phyloP scores from a whole-genome alignment of 2,329 filamentous ascomycete species.

The Leptographium flavum region DNA sequence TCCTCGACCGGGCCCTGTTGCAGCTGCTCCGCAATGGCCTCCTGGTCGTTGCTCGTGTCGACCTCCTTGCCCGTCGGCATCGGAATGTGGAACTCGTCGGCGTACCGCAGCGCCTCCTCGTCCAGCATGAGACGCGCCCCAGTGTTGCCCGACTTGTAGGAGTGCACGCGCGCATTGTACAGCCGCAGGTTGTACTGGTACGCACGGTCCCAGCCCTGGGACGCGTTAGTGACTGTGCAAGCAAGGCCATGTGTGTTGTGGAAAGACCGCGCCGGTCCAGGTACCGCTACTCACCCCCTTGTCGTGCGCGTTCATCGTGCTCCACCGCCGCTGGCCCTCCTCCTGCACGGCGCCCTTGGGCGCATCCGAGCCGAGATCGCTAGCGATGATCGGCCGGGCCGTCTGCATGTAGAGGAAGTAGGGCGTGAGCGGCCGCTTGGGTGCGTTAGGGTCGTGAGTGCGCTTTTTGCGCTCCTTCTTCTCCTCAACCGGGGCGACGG shows the following conservation, averaged over 20 bases:
- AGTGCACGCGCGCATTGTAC: conserved; percentile 51
- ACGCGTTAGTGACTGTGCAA: not conserved
- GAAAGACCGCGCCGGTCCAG: too few relatives aligned
- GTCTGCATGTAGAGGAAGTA: conserved; percentile 93
- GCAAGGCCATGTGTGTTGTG: too few relatives aligned
- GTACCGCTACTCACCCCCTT: conserved; percentile 41
- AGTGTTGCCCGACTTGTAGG: conserved; percentile 46
- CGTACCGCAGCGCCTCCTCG: conserved; percentile 44
- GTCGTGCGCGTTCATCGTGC: conserved; percentile 57
- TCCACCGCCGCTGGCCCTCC: conserved; percentile 79
- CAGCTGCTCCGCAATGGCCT: conserved; percentile 45
- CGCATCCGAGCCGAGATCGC: conserved; percentile 58
- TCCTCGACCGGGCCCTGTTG: conserved; percentile 30
- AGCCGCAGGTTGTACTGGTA: conserved; percentile 54
- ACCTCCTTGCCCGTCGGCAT: conserved; percentile 34
- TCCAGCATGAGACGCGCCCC: conserved; percentile 47
- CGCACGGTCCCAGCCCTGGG: conserved; percentile 47
- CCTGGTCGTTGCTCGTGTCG: conserved; percentile 33
- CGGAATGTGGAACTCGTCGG: conserved; percentile 41
- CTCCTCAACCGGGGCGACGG: conserved; percentile 37
- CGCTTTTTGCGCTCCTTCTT: conserved; percentile 87
- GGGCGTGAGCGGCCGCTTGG: conserved; percentile 84
- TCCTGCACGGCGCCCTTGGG: conserved; percentile 79
- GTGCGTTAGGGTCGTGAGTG: conserved; percentile 79
- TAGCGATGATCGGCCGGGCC: conserved; percentile 68